Evolutionary conservation across 2,329 filamentous ascomycete genomes (phyloP), one percentile per base, ranked within the genome.

Genomic region (Pyricularia grisea): DNA sequence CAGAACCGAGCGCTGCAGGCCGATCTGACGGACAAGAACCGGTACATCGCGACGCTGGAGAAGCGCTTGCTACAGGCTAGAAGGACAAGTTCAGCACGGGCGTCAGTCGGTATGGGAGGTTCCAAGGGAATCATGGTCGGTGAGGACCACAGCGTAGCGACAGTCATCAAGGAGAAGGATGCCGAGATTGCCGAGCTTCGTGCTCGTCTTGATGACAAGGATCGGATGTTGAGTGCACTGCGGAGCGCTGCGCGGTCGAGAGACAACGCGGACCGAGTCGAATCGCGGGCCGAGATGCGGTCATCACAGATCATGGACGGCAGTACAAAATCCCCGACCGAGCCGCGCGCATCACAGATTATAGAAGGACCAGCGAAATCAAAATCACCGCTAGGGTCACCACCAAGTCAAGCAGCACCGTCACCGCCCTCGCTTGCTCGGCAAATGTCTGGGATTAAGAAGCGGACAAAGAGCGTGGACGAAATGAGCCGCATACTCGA

Each of bases 1-100:
- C 95, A 97, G 76, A 93, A 97, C 73, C 88, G 90, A 67, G 92
- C 96, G n/a, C 81, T 99, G 66, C 95, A 97, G 78, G 88, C 93
- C n/a, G 95, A 99, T 77, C 85, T 99, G 65, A 88, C 87, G n/a
- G 95, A 99, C 80, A 97, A 97, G 82, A 98, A 95, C 74, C 91
- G 95, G 36, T 99, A 99, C 78, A 98, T 98, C 73, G 87, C 91
- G 31, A 98, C 95, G 0, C 81, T 99, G 14, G 95, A 99, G 81
- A 96, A 96, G 79, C 88, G 95, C 30, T 83, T 99, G 1, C 83
- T 98, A 42, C 95, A 99, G 76, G 95, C 95, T 55, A 87, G 95
- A 60, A 86, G 94, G 66, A 93, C 93, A 0, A 97, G 94, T 79
- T 93, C 97, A 68, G 94, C 93, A 9, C 89, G 94, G 23, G 88